A percentile compares a stretch with the other conserved stretches of the same genome.
These are phyloP conservation scores for Pseudovirgaria hyperparasitica DNA, from an alignment of 2,329 filamentous ascomycete genomes.

Conservation along the genomic window DNA sequence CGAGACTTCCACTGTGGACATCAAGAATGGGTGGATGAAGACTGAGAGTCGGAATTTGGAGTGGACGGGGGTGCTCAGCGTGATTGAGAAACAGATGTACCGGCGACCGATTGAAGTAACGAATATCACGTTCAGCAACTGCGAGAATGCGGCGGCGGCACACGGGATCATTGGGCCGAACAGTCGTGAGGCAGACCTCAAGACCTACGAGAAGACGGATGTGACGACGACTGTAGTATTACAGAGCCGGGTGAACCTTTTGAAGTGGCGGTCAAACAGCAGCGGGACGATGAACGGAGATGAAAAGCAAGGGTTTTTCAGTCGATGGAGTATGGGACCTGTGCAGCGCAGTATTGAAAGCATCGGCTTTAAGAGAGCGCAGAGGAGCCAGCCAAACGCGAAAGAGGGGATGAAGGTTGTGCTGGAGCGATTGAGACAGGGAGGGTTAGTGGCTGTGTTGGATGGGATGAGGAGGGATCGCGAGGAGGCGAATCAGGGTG, in stretches of 20 bases:
- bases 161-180: no score
- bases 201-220: slow-evolving; percentile 38
- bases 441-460: slow-evolving; percentile 55
- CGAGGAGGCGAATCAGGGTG: no score
- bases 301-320: slow-evolving; percentile 42
- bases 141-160: slow-evolving; percentile 15
- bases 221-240: slow-evolving; percentile 66
- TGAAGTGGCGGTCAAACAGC: slow-evolving; percentile 41
- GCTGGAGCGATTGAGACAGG: slow-evolving; percentile 54
- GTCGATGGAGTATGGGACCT: slow-evolving; percentile 54
- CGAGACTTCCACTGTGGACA: slow-evolving; percentile 66
- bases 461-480: slow-evolving; percentile 56
- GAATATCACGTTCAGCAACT: slow-evolving; percentile 11
- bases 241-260: slow-evolving; percentile 58
- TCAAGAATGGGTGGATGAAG: slow-evolving; percentile 70
- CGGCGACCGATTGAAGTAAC: slow-evolving; percentile 30
- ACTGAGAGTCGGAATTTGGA: slow-evolving; percentile 73
- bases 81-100: slow-evolving; percentile 65
- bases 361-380: slow-evolving; percentile 64
- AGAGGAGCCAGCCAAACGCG: slow-evolving; percentile 67
- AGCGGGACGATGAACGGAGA: slow-evolving; percentile 26
- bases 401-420: slow-evolving; percentile 75
- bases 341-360: slow-evolving; percentile 70
- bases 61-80: slow-evolving; percentile 67
- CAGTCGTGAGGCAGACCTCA: no score